Evolutionary conservation across 768 basidiomycete genomes (phyloP), one percentile per base, ranked within the genome.

Genomic region (Hemileccinum rubropunctum): DNA sequence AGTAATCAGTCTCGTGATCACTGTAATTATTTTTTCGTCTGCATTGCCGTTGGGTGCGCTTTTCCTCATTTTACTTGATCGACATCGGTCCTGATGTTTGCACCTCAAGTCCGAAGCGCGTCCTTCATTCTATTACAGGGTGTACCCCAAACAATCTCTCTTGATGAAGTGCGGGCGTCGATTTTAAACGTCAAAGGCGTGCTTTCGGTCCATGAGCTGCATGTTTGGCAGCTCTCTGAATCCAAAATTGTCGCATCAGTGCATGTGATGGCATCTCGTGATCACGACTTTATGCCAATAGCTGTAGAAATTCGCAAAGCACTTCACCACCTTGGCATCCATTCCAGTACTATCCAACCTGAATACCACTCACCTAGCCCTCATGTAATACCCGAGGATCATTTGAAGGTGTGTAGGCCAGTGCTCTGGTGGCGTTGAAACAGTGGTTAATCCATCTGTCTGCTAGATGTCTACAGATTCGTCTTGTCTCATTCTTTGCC

Each of bases 141-240:
- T 41, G 95, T 98, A 2, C 97, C 97, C 0, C 75, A 86, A 2
- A 86, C 85, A 18, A 80, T 99, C 26, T 93, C 92, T 1, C 76
- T 98, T 18, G 93, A 95, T n/a, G 82, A 86, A 56, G 88, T 98
- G 17, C 83, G 87, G 40, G 70, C 75, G n/a, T 83, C 88, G 5
- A 95, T 99, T 49, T 74, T 88, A 13, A 73, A 72, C 4, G 88
- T 98, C 21, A 78, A 87, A 4, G 95, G 97, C 42, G 97, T 89
- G 21, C 68, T 81, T 48, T 83, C 83, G 13, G 74, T 98, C 26
- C 97, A 98, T 61, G 92, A 98, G 64, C 77, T 99, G 23, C 97
- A 99, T 70, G 83, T 98, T 46, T 99, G 97, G 97, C 93, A 95
- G 62, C 80, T 99, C 42, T 95, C 92, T 10, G 97, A 99, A 71